A percentile compares a stretch with the other conserved stretches of the same genome.
Evolutionary conservation across 2,329 filamentous ascomycete species (phyloP).

Genomic region (Madurella mycetomatis): DNA sequence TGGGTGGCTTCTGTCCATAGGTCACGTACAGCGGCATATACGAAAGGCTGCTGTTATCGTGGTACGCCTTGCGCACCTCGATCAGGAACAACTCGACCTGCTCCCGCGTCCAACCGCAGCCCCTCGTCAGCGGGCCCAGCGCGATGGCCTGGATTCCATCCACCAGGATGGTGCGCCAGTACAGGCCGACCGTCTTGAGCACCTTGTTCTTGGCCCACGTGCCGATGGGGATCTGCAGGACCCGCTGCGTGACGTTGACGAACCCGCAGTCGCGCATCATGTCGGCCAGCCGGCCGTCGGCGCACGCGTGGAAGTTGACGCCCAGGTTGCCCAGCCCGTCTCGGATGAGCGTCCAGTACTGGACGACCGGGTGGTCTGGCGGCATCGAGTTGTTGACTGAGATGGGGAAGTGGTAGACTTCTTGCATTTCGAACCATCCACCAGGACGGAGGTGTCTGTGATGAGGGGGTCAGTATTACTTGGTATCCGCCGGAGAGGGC

Average conservation of each 20-base stretch:
- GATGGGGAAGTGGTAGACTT: slow-evolving; percentile 40
- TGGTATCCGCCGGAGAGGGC: not conserved
- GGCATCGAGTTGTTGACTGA: slow-evolving; percentile 42
- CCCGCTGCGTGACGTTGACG: slow-evolving; percentile 38
- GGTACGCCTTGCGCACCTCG: slow-evolving; percentile 35
- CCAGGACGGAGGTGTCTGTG: slow-evolving; percentile 41
- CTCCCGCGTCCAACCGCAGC: slow-evolving; percentile 34
- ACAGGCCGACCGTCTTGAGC: slow-evolving; percentile 39
- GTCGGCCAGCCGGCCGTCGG: slow-evolving; percentile 32
- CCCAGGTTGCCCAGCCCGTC: slow-evolving; percentile 35
- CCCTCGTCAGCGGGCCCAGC: slow-evolving; percentile 36
- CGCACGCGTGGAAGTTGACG: slow-evolving; percentile 35
- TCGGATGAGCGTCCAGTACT: slow-evolving; percentile 32
- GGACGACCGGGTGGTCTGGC: slow-evolving; percentile 37
- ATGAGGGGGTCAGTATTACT: not conserved
- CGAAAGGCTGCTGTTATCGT: slow-evolving; percentile 36
- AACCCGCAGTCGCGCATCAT: slow-evolving; percentile 41
- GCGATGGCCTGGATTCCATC: slow-evolving; percentile 41
- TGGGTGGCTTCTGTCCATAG: slow-evolving; percentile 48
- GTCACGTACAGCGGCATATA: slow-evolving; percentile 55
- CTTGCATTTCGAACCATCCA: slow-evolving; percentile 51
- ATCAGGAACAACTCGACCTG: slow-evolving; percentile 35
- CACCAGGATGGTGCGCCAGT: slow-evolving; percentile 40
- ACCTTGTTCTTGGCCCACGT: slow-evolving; percentile 43
- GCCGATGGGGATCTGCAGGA: slow-evolving; percentile 44